Conservation (phyloP, 108 stramenopile species). For the Fistulifera solaris region DNA sequence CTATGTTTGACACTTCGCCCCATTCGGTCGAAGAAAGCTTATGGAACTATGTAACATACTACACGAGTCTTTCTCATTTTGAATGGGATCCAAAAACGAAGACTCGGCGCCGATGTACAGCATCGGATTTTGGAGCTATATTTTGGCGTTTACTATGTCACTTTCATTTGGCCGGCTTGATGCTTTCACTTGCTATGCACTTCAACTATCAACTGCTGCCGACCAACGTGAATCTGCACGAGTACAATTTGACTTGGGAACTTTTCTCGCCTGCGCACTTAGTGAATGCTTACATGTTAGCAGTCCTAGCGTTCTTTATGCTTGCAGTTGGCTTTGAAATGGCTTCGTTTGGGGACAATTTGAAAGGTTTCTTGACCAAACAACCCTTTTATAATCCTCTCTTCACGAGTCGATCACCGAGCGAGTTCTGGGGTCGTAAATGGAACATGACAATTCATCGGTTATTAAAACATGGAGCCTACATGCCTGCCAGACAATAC, state of each 20-base stretch:
- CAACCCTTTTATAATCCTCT: constrained; percentile 2
- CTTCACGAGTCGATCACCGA: constrained; percentile 10
- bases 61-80: constrained; percentile 14
- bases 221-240: constrained; percentile 12
- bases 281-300: constrained; percentile 11
- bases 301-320: constrained; percentile 3
- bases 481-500: constrained; percentile 22
- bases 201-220: constrained; percentile 27
- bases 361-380: neutral
- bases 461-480: constrained; percentile 30
- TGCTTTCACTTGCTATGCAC: constrained; percentile 17
- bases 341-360: neutral
- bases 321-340: constrained; percentile 3
- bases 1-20: constrained; percentile 22
- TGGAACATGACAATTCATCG: constrained; percentile 41
- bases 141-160: constrained; percentile 10
- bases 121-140: neutral
- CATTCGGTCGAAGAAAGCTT: constrained; percentile 19
- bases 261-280: constrained; percentile 15
- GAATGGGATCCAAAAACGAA: constrained; percentile 19
- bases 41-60: constrained; percentile 31
- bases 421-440: constrained; percentile 44
- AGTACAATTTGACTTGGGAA: neutral
- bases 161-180: constrained; percentile 17
- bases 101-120: neutral